phyloP scores from a whole-genome alignment of 2,329 filamentous ascomycete species.

The Fusarium citri region DNA sequence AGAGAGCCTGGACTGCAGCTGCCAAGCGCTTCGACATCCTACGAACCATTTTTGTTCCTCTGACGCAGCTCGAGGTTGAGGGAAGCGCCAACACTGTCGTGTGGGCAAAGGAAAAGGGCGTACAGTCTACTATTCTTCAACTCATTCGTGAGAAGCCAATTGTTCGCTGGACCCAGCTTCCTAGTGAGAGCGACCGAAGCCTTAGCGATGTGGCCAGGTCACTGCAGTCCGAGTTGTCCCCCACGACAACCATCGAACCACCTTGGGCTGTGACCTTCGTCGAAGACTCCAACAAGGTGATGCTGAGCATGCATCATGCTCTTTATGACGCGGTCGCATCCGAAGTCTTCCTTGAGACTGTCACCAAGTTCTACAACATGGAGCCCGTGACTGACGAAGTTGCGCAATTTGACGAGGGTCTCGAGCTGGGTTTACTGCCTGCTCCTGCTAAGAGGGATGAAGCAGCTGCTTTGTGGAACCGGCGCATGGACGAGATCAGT shows the following conservation, averaged over 20 bases:
- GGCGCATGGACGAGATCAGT: neutral
- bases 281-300: neutral
- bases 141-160: neutral
- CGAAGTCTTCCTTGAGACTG: neutral
- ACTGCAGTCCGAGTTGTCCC: conserved; percentile 8
- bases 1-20: conserved; percentile 13
- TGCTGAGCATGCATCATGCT: conserved; percentile 29
- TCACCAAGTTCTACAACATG: conserved; percentile 20
- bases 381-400: neutral
- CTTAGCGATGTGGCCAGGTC: neutral
- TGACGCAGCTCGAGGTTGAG: conserved; percentile 1
- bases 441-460: neutral
- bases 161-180: conserved; percentile 2
- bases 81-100: neutral
- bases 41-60: conserved; percentile 11
- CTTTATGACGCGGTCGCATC: conserved; percentile 14
- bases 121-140: conserved; percentile 13
- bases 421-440: conserved; percentile 3
- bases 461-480: neutral
- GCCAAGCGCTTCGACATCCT: conserved; percentile 23
- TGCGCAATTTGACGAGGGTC: conserved; percentile 5
- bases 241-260: neutral
- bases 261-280: conserved; percentile 20
- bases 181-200: neutral
- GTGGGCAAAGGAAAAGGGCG: conserved; percentile 5